Evolutionary conservation across 331 rosid species (phyloP).

Genomic region (Telfairia occidentalis): DNA sequence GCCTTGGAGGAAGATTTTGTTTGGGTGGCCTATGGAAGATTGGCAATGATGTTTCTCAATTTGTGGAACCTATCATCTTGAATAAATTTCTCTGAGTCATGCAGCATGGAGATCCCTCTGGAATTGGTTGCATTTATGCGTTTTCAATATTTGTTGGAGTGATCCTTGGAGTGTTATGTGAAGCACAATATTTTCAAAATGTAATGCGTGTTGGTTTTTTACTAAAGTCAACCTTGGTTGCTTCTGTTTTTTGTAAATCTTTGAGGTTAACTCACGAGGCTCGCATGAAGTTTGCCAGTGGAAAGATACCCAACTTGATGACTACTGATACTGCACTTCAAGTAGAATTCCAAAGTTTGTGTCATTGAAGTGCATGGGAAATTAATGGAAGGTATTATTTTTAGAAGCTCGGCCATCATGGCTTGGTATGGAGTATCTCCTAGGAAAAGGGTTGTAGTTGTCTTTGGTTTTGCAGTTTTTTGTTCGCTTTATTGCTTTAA

Average conservation of each 20-base stretch:
- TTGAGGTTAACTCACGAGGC: slow-evolving; percentile 91
- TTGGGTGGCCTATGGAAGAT: too few species aligned
- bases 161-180: too few species aligned
- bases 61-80: slow-evolving; percentile 70
- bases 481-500: too few species aligned
- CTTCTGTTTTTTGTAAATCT: slow-evolving; percentile 85
- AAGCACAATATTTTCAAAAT: too few species aligned
- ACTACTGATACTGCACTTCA: slow-evolving; percentile 94
- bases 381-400: too few species aligned
- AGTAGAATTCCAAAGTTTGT: slow-evolving; percentile 23
- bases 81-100: slow-evolving; percentile 70
- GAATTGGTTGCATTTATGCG: slow-evolving; percentile 78
- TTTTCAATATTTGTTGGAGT: slow-evolving; percentile 83
- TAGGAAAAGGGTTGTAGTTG: too few species aligned
- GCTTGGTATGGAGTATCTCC: too few species aligned
- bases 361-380: too few species aligned
- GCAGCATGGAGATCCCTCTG: slow-evolving; percentile 78
- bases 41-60: slow-evolving; percentile 79
- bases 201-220: too few species aligned
- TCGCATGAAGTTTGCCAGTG: slow-evolving; percentile 75
- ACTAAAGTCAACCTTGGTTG: too few species aligned
- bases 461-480: too few species aligned
- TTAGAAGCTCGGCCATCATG: too few species aligned
- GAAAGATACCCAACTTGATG: slow-evolving; percentile 91
- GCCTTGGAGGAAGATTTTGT: slow-evolving; percentile 94